A percentile compares a stretch with the other conserved stretches of the same genome.
Conservation (phyloP, 805 yeast genomes). For the Hanseniaspora lindneri region DNA sequence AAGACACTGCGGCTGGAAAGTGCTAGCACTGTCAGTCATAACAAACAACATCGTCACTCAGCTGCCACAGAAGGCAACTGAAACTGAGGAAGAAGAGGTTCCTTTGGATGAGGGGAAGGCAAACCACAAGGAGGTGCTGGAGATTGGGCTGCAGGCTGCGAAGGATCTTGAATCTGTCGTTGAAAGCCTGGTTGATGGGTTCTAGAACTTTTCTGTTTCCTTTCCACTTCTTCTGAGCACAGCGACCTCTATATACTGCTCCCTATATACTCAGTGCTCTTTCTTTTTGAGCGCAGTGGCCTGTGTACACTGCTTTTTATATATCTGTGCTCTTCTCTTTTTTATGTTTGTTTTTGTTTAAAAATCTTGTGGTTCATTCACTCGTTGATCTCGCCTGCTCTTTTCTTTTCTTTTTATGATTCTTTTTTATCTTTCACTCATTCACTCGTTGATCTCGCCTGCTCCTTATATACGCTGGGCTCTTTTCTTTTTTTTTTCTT, state of each 20-base stretch:
- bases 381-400: conserved; percentile 92
- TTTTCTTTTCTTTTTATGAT: too few relatives aligned
- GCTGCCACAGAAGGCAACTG: conserved; percentile 38
- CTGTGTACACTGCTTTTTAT: too few relatives aligned
- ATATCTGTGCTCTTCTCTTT: too few relatives aligned
- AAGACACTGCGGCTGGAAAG: conserved; percentile 72
- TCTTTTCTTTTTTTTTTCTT: background rate
- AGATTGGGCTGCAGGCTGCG: conserved; percentile 69
- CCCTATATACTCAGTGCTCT: too few relatives aligned
- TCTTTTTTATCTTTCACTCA: too few relatives aligned
- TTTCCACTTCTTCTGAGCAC: background rate
- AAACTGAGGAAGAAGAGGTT: conserved; percentile 40
- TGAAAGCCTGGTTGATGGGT: conserved; percentile 43
- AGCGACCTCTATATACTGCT: background rate
- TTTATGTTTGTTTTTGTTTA: background rate
- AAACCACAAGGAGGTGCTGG: conserved; percentile 81
- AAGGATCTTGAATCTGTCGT: conserved; percentile 64
- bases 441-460: conserved; percentile 77
- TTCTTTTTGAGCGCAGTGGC: too few relatives aligned
- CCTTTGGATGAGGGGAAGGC: conserved; percentile 66
- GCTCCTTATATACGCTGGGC: too few relatives aligned
- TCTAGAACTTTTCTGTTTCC: conserved; percentile 17
- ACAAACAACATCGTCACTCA: conserved; percentile 72
- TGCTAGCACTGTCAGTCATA: conserved; percentile 72
- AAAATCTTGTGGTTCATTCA: conserved; percentile 26